Evolutionary conservation across 306 rosid species (phyloP).

Genomic region (Erythrophleum fordii): DNA sequence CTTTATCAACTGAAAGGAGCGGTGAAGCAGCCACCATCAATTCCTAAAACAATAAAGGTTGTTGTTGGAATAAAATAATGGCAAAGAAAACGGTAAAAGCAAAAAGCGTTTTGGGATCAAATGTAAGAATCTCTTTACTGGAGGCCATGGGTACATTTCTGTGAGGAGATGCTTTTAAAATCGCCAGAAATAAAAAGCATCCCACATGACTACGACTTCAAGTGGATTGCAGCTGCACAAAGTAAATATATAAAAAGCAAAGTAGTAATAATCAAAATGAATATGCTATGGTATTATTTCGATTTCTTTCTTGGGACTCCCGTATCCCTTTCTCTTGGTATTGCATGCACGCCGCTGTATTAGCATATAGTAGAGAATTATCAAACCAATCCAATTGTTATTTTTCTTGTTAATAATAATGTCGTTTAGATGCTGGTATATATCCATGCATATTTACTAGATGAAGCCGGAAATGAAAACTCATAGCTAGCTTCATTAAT

Average conservation of each 20-base stretch:
- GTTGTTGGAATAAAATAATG: not conserved
- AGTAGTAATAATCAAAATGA: not conserved
- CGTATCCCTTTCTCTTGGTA: not conserved
- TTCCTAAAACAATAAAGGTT: not conserved
- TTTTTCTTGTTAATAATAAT: not conserved
- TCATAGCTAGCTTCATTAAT: not conserved
- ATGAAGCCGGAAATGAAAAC: not conserved
- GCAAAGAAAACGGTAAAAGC: not conserved
- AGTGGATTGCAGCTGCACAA: not conserved
- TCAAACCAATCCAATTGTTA: not conserved
- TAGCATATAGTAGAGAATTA: not conserved
- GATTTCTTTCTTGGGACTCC: too few species aligned
- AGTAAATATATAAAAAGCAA: not conserved
- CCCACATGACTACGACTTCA: not conserved
- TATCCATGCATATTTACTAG: not conserved
- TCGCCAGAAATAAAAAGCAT: not conserved
- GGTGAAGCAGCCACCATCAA: conserved; percentile 1
- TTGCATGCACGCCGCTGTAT: conserved; percentile 2
- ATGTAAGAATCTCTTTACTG: conserved; percentile 22
- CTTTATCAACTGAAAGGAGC: conserved; percentile 8
- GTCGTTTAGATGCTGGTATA: not conserved
- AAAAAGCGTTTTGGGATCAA: not conserved
- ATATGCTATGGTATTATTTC: not conserved
- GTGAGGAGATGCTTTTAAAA: not conserved
- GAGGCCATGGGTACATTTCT: not conserved